A percentile compares a stretch with the other conserved stretches of the same genome.
Evolutionary conservation across 139 green algal genomes (phyloP).

Genomic region (Coccomyxa sp.): DNA sequence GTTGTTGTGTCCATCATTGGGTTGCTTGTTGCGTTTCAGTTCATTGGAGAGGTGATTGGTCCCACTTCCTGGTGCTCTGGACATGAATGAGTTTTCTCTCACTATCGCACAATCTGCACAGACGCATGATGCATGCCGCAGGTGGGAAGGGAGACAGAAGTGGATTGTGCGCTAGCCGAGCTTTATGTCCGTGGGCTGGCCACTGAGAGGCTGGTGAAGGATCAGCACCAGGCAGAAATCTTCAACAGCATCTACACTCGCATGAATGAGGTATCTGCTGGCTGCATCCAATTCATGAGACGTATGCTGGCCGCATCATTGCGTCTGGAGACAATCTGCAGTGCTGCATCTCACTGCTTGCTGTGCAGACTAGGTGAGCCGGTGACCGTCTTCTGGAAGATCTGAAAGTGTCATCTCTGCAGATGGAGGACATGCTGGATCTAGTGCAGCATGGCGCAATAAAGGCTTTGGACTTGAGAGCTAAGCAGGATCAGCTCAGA

Average conservation of each 20-base stretch:
- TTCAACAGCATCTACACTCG: constrained; percentile 36
- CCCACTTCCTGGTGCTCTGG: not conserved
- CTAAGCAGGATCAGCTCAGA: constrained; percentile 30
- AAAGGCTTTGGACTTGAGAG: constrained; percentile 25
- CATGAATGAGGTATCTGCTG: constrained; percentile 31
- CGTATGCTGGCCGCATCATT: not conserved
- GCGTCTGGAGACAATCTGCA: too few relatives aligned
- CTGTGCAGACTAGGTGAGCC: too few relatives aligned
- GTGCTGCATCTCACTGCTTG: too few relatives aligned
- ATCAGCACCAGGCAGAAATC: constrained; percentile 21
- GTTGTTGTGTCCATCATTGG: constrained; percentile 31
- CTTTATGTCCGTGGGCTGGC: constrained; percentile 26
- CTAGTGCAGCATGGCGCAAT: constrained; percentile 32
- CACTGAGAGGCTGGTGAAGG: constrained; percentile 15
- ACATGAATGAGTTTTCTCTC: not conserved
- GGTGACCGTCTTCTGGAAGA: too few relatives aligned
- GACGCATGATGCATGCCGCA: constrained; percentile 2
- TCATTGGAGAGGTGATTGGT: constrained; percentile 22
- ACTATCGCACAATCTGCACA: not conserved
- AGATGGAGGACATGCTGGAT: constrained; percentile 45
- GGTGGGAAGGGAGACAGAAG: constrained; percentile 23
- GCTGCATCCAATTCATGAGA: constrained; percentile 3
- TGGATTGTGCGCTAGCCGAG: constrained; percentile 55
- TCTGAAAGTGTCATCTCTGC: not conserved
- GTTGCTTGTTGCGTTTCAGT: constrained; percentile 31